Evolutionary conservation across 805 yeast genomes (phyloP).

Genomic region (Clavispora phyllophila): DNA sequence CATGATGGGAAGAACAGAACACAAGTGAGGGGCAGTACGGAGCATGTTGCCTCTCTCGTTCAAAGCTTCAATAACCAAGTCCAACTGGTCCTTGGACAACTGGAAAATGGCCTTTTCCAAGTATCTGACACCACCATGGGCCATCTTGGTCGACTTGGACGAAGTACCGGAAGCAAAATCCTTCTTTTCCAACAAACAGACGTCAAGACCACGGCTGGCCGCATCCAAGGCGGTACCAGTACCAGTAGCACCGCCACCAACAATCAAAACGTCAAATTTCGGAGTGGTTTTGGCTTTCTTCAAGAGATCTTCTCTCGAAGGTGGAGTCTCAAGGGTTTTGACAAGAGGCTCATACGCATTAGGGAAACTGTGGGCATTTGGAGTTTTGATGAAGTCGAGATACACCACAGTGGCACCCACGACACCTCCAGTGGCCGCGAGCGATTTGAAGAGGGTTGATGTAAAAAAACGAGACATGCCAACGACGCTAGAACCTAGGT

Average conservation of each 20-base stretch:
- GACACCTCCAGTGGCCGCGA: slow-evolving; percentile 26
- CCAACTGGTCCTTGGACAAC: slow-evolving; percentile 83
- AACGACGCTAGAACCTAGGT: background rate
- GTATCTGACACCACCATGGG: slow-evolving; percentile 96
- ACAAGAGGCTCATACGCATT: slow-evolving; percentile 40
- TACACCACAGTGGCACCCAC: slow-evolving; percentile 35
- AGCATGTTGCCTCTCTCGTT: slow-evolving; percentile 83
- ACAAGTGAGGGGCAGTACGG: slow-evolving; percentile 88
- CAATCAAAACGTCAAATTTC: slow-evolving; percentile 73
- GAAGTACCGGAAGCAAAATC: slow-evolving; percentile 94
- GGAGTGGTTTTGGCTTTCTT: slow-evolving; percentile 28
- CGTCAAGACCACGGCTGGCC: slow-evolving; percentile 82
- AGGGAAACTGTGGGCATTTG: slow-evolving; percentile 19
- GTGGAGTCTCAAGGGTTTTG: slow-evolving; percentile 46
- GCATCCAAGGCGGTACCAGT: slow-evolving; percentile 93
- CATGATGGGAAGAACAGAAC: slow-evolving; percentile 82
- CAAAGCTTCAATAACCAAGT: slow-evolving; percentile 82
- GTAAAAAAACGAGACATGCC: slow-evolving; percentile 16
- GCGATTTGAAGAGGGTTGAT: slow-evolving; percentile 25
- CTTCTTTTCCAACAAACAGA: slow-evolving; percentile 76
- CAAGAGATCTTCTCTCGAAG: slow-evolving; percentile 51
- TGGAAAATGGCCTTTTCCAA: slow-evolving; percentile 93
- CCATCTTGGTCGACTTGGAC: slow-evolving; percentile 91
- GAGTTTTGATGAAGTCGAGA: slow-evolving; percentile 36
- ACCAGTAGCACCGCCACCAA: slow-evolving; percentile 98